phyloP scores from a whole-genome alignment of 225 moss, liverwort and hornwort species.

The Bryoerythrophyllum caledonicum region DNA sequence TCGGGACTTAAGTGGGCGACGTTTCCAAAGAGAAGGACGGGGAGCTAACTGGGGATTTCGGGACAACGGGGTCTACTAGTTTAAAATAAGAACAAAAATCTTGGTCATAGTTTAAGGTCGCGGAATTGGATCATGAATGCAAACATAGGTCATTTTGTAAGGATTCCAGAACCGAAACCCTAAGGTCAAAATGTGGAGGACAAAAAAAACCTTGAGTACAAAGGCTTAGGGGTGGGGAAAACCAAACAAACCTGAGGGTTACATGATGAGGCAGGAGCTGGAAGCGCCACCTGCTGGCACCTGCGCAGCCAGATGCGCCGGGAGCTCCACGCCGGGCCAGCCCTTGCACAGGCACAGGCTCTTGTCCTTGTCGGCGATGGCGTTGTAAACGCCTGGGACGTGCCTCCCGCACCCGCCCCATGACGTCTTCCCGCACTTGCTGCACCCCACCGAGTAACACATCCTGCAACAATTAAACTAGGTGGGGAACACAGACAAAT shows the following conservation, averaged over 20 bases:
- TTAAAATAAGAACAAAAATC: too few relatives aligned
- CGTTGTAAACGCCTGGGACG: constrained; percentile 68
- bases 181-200: too few relatives aligned
- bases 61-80: too few relatives aligned
- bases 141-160: too few relatives aligned
- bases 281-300: constrained; percentile 14
- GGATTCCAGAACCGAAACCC: neutral
- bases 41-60: too few relatives aligned
- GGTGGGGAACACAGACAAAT: too few relatives aligned
- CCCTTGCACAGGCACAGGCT: constrained; percentile 70
- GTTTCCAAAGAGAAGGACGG: too few relatives aligned
- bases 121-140: too few relatives aligned
- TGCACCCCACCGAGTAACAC: constrained; percentile 73
- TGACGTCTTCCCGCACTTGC: constrained; percentile 70
- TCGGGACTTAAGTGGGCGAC: too few relatives aligned
- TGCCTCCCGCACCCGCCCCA: constrained; percentile 89
- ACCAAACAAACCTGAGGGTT: neutral
- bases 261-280: constrained; percentile 37
- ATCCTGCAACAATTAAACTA: constrained; percentile 18
- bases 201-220: too few relatives aligned
- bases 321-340: constrained; percentile 78
- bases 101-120: too few relatives aligned
- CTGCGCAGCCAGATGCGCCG: constrained; percentile 50
- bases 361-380: constrained; percentile 50
- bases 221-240: too few relatives aligned